Percentiles rank a stretch among this genome's conserved stretches.
These are phyloP conservation scores for Wallacemonas sp. DNA, from an alignment of 208 protist genomes.

Conservation along the genomic window DNA sequence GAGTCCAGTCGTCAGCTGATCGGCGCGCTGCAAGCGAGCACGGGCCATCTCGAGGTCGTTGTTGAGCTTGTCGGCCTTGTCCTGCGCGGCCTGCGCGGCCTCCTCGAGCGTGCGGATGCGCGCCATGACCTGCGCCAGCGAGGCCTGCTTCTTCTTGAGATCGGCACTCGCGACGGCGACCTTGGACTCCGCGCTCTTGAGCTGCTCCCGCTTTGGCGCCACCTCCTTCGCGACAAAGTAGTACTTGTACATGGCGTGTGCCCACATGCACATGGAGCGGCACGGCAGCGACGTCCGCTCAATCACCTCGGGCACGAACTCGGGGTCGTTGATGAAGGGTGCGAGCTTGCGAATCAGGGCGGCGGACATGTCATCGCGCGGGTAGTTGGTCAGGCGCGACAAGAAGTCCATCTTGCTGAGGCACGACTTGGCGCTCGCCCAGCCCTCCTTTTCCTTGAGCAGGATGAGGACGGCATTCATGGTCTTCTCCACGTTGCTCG, in stretches of 20 bases:
- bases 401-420: conserved; percentile 92
- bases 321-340: conserved; percentile 90
- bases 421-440: conserved; percentile 89
- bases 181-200: conserved; percentile 80
- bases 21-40: conserved; percentile 77
- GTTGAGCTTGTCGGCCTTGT: conserved; percentile 85
- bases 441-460: conserved; percentile 91
- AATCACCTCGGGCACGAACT: conserved; percentile 92
- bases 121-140: conserved; percentile 76
- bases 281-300: conserved; percentile 93
- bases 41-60: conserved; percentile 85
- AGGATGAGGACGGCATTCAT: conserved; percentile 94
- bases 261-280: conserved; percentile 96
- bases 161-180: conserved; percentile 58
- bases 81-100: conserved; percentile 70
- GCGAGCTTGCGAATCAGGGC: conserved; percentile 85
- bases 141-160: conserved; percentile 64
- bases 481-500: conserved; percentile 88
- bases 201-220: conserved; percentile 82
- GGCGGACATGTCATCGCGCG: conserved; percentile 87
- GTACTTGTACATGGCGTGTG: conserved; percentile 94
- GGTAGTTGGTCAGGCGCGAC: conserved; percentile 81
- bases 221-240: conserved; percentile 90
- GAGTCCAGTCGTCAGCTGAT: conserved; percentile 87
- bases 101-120: conserved; percentile 71